phyloP scores from a whole-genome alignment of 108 stramenopile species.

The Pinguiococcus pyrenoidosus region DNA sequence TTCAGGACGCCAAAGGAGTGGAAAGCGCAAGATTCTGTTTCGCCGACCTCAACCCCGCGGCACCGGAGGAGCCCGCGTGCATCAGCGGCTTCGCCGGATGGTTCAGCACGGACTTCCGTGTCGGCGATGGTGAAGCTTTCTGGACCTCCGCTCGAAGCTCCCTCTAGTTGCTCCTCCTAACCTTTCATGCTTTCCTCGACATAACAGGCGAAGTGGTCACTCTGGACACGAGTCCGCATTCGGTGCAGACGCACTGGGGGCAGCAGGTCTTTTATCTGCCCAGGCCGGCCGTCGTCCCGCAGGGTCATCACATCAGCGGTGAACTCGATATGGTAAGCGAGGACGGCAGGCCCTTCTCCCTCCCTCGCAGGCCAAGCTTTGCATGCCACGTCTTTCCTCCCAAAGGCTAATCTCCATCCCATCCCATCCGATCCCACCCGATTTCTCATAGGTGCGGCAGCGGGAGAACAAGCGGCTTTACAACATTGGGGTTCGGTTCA shows the following conservation, averaged over 20 bases:
- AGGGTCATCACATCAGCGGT: background rate
- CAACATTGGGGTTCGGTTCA: background rate
- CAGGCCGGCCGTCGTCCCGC: background rate
- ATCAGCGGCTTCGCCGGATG: slow-evolving; percentile 89
- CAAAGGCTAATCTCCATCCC: too few relatives aligned
- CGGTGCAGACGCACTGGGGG: slow-evolving; percentile 95
- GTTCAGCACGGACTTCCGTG: slow-evolving; percentile 87
- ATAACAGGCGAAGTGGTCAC: too few relatives aligned
- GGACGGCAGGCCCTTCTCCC: slow-evolving; percentile 7
- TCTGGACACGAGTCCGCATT: slow-evolving; percentile 78
- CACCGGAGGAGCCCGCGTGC: slow-evolving; percentile 30
- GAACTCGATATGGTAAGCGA: background rate
- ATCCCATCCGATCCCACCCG: too few relatives aligned
- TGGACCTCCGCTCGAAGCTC: background rate
- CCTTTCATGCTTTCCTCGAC: too few relatives aligned
- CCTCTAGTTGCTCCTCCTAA: too few relatives aligned
- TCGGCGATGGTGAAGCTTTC: background rate
- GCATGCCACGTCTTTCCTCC: too few relatives aligned
- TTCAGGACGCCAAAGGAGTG: too few relatives aligned
- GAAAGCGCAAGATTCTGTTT: too few relatives aligned
- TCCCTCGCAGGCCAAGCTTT: slow-evolving; percentile 12
- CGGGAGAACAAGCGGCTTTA: slow-evolving; percentile 33
- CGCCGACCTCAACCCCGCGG: too few relatives aligned
- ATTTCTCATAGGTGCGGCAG: slow-evolving; percentile 22
- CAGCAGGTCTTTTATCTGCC: slow-evolving; percentile 81